phyloP scores from a whole-genome alignment of 2,329 filamentous ascomycete genomes.

The Phoma sp. region DNA sequence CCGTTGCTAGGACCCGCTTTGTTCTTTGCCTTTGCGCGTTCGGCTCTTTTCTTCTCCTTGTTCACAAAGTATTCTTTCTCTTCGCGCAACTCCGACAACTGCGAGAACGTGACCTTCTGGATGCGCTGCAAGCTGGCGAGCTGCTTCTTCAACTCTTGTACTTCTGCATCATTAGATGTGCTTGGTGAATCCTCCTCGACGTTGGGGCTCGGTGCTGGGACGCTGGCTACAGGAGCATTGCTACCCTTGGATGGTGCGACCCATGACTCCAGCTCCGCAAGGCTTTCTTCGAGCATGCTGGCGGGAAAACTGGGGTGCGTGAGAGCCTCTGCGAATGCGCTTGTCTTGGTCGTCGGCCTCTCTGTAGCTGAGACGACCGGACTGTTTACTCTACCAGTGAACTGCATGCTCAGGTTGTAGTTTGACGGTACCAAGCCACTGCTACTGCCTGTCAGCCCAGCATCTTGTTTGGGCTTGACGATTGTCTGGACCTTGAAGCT shows the following conservation, averaged over 20 bases:
- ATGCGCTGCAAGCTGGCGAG: conserved; percentile 53
- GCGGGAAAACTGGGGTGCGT: conserved; percentile 52
- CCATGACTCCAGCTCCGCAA: conserved; percentile 45
- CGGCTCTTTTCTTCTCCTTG: conserved; percentile 38
- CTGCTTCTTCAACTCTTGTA: conserved; percentile 48
- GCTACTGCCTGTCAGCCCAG: conserved; percentile 46
- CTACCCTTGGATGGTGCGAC: conserved; percentile 24
- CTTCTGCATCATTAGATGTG: conserved; percentile 29
- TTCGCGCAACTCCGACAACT: conserved; percentile 52
- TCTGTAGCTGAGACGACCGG: conserved; percentile 42
- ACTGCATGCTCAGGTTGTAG: conserved; percentile 71
- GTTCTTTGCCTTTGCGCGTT: conserved; percentile 31
- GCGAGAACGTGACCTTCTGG: conserved; percentile 54
- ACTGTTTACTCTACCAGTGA: conserved; percentile 50
- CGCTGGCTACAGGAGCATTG: conserved; percentile 40
- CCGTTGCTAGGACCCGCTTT: conserved; percentile 30
- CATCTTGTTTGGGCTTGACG: conserved; percentile 79
- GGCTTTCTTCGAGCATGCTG: conserved; percentile 47
- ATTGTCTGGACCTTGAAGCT: conserved; percentile 65
- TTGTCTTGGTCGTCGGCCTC: conserved; percentile 20
- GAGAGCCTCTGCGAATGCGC: conserved; percentile 50
- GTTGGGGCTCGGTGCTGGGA: conserved; percentile 30
- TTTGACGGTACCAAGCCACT: conserved; percentile 56
- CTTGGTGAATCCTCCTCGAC: conserved; percentile 1
- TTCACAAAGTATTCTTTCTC: conserved; percentile 48